phyloP scores from a whole-genome alignment of 2,329 filamentous ascomycete genomes.

The Talaromyces verruculosus region DNA sequence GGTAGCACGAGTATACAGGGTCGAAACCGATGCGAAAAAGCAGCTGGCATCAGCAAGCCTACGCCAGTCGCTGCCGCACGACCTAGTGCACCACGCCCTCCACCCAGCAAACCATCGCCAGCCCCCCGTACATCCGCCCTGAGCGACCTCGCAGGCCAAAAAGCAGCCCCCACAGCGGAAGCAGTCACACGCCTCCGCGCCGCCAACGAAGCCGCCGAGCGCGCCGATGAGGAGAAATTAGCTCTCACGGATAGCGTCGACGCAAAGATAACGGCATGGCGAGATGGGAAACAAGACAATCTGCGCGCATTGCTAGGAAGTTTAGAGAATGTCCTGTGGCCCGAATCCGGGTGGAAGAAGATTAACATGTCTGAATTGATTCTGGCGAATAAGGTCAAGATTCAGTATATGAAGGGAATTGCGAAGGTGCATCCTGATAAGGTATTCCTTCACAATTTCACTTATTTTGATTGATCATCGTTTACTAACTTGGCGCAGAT shows the following conservation, averaged over 20 bases:
- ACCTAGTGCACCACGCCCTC: conserved; percentile 41
- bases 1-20: conserved; percentile 80
- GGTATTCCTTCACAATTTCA: conserved; percentile 53
- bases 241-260: conserved; percentile 84
- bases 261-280: conserved; percentile 74
- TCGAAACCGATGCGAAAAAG: conserved; percentile 84
- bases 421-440: conserved; percentile 98
- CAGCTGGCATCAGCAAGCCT: conserved; percentile 65
- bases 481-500: conserved; percentile 46
- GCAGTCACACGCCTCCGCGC: conserved; percentile 80
- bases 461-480: background rate
- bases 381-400: conserved; percentile 91
- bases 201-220: conserved; percentile 81
- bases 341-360: conserved; percentile 92
- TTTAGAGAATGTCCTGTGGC: conserved; percentile 86
- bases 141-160: conserved; percentile 40
- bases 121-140: conserved; percentile 29
- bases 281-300: conserved; percentile 89
- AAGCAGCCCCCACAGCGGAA: conserved; percentile 57
- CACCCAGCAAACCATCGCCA: conserved; percentile 27
- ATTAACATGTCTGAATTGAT: conserved; percentile 91
- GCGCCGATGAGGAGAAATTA: conserved; percentile 89
- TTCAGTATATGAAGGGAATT: conserved; percentile 98
- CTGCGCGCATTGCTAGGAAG: conserved; percentile 82
- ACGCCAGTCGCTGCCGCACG: conserved; percentile 50